Conservation (phyloP, 352 stramenopile species). For the Phytophthora capsici region DNA sequence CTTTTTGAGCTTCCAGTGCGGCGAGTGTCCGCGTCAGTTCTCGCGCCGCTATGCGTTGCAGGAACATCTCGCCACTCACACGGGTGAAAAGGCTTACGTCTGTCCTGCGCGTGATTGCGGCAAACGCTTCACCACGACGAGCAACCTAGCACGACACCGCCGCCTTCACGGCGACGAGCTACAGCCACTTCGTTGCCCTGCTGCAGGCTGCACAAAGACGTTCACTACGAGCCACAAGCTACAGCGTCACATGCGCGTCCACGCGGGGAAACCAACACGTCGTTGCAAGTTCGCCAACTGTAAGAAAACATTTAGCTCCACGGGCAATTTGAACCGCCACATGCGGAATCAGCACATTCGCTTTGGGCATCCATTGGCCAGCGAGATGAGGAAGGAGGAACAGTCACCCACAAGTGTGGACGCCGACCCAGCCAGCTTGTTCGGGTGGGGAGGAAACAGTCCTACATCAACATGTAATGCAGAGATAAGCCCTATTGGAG, state of each 20-base stretch:
- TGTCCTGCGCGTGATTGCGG: conserved; percentile 44
- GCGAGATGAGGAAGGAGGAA: conserved; percentile 14
- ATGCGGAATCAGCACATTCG: conserved; percentile 57
- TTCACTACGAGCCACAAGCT: conserved; percentile 56
- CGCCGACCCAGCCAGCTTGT: conserved; percentile 3
- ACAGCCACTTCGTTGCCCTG: conserved; percentile 33
- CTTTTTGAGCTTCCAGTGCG: conserved; percentile 38
- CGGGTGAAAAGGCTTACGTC: conserved; percentile 55
- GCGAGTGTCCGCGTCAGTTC: conserved; percentile 41
- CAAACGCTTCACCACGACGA: conserved; percentile 61
- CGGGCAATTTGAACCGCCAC: conserved; percentile 68
- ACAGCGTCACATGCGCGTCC: conserved; percentile 58
- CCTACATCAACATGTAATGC: background rate
- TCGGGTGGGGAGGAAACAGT: conserved; percentile 10
- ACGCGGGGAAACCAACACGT: conserved; percentile 40
- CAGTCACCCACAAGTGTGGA: conserved; percentile 35
- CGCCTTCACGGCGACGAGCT: conserved; percentile 47
- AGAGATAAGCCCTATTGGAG: conserved; percentile 9
- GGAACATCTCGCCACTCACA: conserved; percentile 55
- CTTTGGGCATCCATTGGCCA: conserved; percentile 33
- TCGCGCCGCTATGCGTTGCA: conserved; percentile 49
- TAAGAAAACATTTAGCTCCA: conserved; percentile 72
- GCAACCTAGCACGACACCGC: conserved; percentile 53
- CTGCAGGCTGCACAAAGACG: conserved; percentile 32
- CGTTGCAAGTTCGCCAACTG: conserved; percentile 51